Evolutionary conservation across 169 alveolate species (phyloP), one percentile per base, ranked within the genome.

Genomic region (Plasmodium gallinaceum): DNA sequence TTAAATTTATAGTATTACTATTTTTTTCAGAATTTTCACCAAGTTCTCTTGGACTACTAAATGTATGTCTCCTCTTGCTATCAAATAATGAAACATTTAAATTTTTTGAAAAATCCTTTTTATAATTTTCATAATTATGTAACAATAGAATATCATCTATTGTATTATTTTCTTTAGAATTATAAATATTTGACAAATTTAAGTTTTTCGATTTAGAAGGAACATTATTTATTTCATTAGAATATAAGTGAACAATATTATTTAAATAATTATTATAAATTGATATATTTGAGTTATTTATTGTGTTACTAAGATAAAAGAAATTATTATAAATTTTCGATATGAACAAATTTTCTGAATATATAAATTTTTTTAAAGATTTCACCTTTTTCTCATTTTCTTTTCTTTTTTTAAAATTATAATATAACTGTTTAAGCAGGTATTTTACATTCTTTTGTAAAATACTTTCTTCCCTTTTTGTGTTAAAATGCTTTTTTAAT

Each of bases 261-360:
- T 45, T 61, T 39, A 75, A 61, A 75, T 48, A n/a, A 54, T 61
- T 18, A 43, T n/a, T 42, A 43, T 37, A 26, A 46, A 45, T 24
- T 42, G 72, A 8, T 32, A 32, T 4, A 4, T 37, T 14, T 42
- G 69, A 14, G 64, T 62, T 75, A 22, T 62, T 43, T 24, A 42
- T 8, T 42, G 37, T 39, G 61, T 75, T 46, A 61, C 39, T 62
- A 5, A 45, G 58, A 66, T 62, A 61, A 75, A 62, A 24, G 64
- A 43, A 75, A 22, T 75, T 60, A 52, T 75, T 61, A 54, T 39
- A 75, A 46, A 62, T 75, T 26, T 75, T 62, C 7, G 88, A 75
- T 62, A 75, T 75, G 26, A 75, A 75, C 43, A 75, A 45, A 60
- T 75, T 75, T 75, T 62, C 88, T n/a, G 88, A 75, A 46, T 75